Evolutionary conservation across 2,329 filamentous ascomycete species (phyloP).

Genomic region (Trichophaea hybrida): DNA sequence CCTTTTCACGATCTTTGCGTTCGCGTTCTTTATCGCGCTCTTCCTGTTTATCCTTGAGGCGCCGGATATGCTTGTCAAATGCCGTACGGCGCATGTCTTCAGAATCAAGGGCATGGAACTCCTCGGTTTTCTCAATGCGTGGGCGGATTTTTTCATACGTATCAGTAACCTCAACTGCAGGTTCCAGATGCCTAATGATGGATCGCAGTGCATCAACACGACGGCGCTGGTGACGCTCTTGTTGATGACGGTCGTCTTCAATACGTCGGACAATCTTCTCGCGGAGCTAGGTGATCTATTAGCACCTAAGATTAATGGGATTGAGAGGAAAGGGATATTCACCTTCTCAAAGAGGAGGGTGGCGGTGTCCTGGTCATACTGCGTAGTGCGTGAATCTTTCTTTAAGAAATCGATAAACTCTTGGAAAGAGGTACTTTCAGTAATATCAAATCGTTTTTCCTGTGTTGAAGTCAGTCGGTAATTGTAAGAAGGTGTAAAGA

Average conservation of each 20-base stretch:
- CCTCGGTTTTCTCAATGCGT: conserved; percentile 64
- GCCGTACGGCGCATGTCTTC: conserved; percentile 71
- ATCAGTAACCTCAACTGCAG: conserved; percentile 61
- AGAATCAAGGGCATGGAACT: conserved; percentile 67
- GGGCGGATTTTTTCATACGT: conserved; percentile 78
- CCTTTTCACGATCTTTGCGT: conserved; percentile 29
- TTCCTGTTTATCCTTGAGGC: conserved; percentile 81
- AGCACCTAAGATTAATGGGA: conserved; percentile 23
- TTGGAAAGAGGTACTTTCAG: conserved; percentile 69
- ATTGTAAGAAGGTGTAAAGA: background rate
- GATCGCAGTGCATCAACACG: conserved; percentile 73
- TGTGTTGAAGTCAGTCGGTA: conserved; percentile 30
- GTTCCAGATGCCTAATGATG: conserved; percentile 77
- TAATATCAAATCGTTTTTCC: conserved; percentile 87
- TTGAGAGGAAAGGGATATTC: conserved; percentile 28
- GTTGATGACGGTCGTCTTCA: conserved; percentile 68
- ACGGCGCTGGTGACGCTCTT: conserved; percentile 72
- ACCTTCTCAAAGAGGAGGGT: conserved; percentile 71
- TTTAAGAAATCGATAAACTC: conserved; percentile 74
- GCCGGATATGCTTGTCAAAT: conserved; percentile 83
- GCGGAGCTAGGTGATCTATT: conserved; percentile 44
- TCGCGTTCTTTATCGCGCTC: conserved; percentile 50
- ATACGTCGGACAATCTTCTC: conserved; percentile 71
- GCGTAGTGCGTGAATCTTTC: conserved; percentile 74
- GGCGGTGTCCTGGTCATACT: conserved; percentile 67